Conservation (phyloP, 768 basidiomycete species). For the Rhizopogon rudus region DNA sequence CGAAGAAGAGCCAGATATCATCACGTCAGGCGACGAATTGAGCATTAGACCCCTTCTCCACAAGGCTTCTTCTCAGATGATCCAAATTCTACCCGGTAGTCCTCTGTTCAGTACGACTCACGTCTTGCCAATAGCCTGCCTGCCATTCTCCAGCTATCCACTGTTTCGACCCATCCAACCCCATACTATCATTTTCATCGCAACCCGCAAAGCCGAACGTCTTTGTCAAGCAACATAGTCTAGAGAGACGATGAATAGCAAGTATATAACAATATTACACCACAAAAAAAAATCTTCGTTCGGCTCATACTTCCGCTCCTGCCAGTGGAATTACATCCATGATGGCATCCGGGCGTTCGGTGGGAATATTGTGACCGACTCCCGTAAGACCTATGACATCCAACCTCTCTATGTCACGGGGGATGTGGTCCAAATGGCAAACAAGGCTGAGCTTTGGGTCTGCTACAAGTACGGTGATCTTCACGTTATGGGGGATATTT, state of each 20-base stretch:
- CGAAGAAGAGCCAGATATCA: too few species aligned
- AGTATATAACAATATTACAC: too few species aligned
- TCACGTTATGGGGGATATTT: slow-evolving; percentile 6
- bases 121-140: slow-evolving; percentile 65
- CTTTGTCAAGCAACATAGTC: too few species aligned
- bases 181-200: slow-evolving; percentile 19
- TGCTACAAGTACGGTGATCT: slow-evolving; percentile 11
- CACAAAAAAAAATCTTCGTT: too few species aligned
- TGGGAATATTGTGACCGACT: too few species aligned
- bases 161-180: slow-evolving; percentile 18
- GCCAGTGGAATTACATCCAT: too few species aligned
- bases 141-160: slow-evolving; percentile 36
- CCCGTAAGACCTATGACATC: too few species aligned
- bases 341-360: too few species aligned
- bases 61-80: slow-evolving; percentile 24
- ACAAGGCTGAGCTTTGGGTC: slow-evolving; percentile 4
- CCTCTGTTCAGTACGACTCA: slow-evolving; percentile 53
- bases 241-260: too few species aligned
- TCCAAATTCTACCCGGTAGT: slow-evolving; percentile 34
- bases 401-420: not conserved
- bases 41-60: too few species aligned
- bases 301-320: too few species aligned
- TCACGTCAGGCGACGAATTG: too few species aligned
- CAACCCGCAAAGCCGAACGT: slow-evolving; percentile 1
- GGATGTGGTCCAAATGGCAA: slow-evolving; percentile 5